A percentile compares a stretch with the other conserved stretches of the same genome.
phyloP scores from a whole-genome alignment of 768 basidiomycete species.

The Leucosporidium yakuticum region DNA sequence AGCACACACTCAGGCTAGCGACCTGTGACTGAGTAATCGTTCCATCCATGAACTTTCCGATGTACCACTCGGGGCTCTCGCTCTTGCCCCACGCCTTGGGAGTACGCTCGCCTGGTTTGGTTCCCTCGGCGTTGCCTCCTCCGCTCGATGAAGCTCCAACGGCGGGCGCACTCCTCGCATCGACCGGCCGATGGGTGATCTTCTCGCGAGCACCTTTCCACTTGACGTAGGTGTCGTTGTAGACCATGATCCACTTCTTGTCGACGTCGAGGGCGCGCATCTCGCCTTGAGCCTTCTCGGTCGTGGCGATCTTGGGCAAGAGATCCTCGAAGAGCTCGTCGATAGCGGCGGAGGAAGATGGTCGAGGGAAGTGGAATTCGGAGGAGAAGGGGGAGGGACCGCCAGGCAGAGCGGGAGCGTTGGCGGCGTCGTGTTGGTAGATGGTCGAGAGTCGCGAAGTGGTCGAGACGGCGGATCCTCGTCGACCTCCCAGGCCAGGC shows the following conservation, averaged over 20 bases:
- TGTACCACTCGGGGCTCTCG: conserved; percentile 80
- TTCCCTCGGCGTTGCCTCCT: neutral
- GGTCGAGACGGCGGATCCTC: conserved; percentile 43
- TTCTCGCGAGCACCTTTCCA: conserved; percentile 68
- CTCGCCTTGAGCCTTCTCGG: conserved; percentile 39
- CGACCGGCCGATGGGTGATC: conserved; percentile 50
- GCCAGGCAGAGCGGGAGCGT: neutral
- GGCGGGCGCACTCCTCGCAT: conserved; percentile 26
- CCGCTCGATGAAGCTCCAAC: conserved; percentile 11
- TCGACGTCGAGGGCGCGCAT: conserved; percentile 61
- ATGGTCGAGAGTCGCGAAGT: neutral
- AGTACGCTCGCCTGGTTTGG: neutral
- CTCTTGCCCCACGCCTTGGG: conserved; percentile 47
- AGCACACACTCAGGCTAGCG: conserved; percentile 58
- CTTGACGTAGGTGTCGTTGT: conserved; percentile 70
- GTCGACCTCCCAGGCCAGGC: conserved; percentile 3
- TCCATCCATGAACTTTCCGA: conserved; percentile 80
- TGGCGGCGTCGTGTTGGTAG: neutral
- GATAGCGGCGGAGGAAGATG: conserved; percentile 68
- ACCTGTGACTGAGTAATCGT: conserved; percentile 78
- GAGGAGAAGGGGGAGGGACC: conserved; percentile 13
- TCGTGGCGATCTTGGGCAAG: conserved; percentile 50
- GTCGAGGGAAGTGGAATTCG: conserved; percentile 69
- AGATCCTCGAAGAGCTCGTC: conserved; percentile 74
- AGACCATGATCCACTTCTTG: conserved; percentile 88